Base-by-base conservation (phyloP, 1,139 yeast genomes). In the Candida dubliniensis region DNA sequence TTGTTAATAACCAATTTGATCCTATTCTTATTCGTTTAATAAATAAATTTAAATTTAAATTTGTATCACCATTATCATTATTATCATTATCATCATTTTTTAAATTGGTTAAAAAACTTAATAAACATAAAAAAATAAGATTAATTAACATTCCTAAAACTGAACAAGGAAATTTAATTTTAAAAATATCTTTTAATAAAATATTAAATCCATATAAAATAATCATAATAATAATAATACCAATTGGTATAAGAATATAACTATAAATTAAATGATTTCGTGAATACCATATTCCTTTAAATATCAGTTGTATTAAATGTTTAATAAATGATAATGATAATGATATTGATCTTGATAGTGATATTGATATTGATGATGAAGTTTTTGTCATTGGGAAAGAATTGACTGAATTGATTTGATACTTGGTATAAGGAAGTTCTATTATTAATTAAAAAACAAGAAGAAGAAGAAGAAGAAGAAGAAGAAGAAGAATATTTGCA, bases 121-220 rank as follows among this genome's bases (percentile, higher is more conserved):
- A 53, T 3, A 67, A 48, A 47, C 82, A 66, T 13, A 85, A 62
- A 3, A 71, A 60, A 13, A 77, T 64, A 58, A 84, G 78, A 47
- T 82, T 72, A 23, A 84, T 62, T 57, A 86, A 69, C 91, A 87
- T 83, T 30, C 89, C 82, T 42, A 87, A 74, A 24, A 86, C 95
- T 9, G 91, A 84, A 8, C 88, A 77, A 0, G 95, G 95, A 56
- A 87, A 83, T 39, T 74, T 67, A 49, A 85, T 74, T 8, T 78
- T 72, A 31, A 81, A 74, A 24, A 73, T 62, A 44, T 67, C 56
- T 24, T 68, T 63, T 45, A 86, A 72, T 41, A 81, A 62, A 44
- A 71, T 67, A 55, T 86, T 80, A 36, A 84, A 71, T 0, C 87
- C 91, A 53, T 85, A 87, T n/a, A 86, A 63, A 3, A 81, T 64